phyloP scores from a whole-genome alignment of 1,139 yeast species.

The Martiniozyma asiatica region DNA sequence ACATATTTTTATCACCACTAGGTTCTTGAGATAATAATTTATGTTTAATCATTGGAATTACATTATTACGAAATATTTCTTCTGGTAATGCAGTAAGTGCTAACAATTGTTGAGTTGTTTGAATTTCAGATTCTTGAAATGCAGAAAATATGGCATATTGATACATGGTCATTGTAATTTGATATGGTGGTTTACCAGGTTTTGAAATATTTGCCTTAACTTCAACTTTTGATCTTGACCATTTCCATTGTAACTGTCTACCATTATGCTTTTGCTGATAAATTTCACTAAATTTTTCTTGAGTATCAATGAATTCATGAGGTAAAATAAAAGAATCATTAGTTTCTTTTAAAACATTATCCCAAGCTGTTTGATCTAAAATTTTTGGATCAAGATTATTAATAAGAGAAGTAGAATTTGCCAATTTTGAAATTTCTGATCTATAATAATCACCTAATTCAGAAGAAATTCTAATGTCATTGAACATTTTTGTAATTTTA shows the following conservation, averaged over 20 bases:
- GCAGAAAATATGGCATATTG: constrained; percentile 82
- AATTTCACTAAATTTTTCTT: constrained; percentile 54
- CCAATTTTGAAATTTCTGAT: constrained; percentile 30
- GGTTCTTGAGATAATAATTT: constrained; percentile 61
- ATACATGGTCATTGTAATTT: constrained; percentile 69
- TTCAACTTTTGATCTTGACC: constrained; percentile 93
- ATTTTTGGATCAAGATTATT: constrained; percentile 21
- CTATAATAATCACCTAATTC: constrained; percentile 63
- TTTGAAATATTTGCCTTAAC: constrained; percentile 77
- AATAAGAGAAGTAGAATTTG: constrained; percentile 21
- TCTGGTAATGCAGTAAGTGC: constrained; percentile 58
- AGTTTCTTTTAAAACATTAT: constrained; percentile 17
- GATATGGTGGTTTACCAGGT: constrained; percentile 74
- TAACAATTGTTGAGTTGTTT: constrained; percentile 49
- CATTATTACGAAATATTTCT: constrained; percentile 59
- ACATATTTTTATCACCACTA: constrained; percentile 35
- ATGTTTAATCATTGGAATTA: constrained; percentile 69
- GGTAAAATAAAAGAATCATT: constrained; percentile 42
- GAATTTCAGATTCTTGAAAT: constrained; percentile 52
- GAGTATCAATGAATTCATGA: constrained; percentile 48
- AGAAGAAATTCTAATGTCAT: constrained; percentile 80
- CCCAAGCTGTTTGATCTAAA: constrained; percentile 22
- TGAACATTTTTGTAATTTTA: constrained; percentile 92
- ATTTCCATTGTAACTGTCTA: constrained; percentile 85
- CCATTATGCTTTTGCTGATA: constrained; percentile 76